These are phyloP conservation scores for Scytalidium sp. DNA, from an alignment of 2,329 filamentous ascomycete genomes.

Conservation along the genomic window DNA sequence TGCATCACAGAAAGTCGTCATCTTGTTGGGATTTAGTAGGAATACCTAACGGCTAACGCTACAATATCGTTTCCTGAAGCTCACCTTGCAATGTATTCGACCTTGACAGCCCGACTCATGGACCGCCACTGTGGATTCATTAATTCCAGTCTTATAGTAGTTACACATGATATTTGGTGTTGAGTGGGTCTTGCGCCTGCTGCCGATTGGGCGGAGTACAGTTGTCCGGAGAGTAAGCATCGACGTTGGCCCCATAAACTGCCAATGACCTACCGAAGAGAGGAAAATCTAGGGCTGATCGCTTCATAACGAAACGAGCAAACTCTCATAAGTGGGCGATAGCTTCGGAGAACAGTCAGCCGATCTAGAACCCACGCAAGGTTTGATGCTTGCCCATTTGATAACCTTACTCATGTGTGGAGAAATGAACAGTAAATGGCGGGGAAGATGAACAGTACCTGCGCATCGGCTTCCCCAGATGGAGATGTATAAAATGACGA, in stretches of 20 bases:
- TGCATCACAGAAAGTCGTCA: background rate
- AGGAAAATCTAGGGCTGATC: background rate
- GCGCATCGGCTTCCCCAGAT: background rate
- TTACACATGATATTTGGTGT: background rate
- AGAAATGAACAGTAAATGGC: background rate
- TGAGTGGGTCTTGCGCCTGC: background rate
- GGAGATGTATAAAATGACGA: background rate
- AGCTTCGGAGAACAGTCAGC: background rate
- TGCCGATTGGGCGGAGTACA: background rate
- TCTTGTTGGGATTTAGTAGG: background rate
- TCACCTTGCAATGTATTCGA: no score
- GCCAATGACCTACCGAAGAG: background rate
- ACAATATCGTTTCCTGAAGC: no score
- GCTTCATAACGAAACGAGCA: background rate
- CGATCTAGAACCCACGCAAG: background rate
- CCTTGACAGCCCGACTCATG: no score
- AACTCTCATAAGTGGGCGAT: background rate
- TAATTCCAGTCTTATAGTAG: background rate
- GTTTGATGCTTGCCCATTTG: background rate
- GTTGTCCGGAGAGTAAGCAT: background rate
- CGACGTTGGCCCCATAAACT: background rate
- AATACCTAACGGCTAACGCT: no score
- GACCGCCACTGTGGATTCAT: background rate
- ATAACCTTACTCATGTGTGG: background rate
- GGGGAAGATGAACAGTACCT: background rate